Evolutionary conservation across 1,284 basidiomycete genomes (phyloP), one percentile per base, ranked within the genome.

Genomic region (Ustilago loliicola): DNA sequence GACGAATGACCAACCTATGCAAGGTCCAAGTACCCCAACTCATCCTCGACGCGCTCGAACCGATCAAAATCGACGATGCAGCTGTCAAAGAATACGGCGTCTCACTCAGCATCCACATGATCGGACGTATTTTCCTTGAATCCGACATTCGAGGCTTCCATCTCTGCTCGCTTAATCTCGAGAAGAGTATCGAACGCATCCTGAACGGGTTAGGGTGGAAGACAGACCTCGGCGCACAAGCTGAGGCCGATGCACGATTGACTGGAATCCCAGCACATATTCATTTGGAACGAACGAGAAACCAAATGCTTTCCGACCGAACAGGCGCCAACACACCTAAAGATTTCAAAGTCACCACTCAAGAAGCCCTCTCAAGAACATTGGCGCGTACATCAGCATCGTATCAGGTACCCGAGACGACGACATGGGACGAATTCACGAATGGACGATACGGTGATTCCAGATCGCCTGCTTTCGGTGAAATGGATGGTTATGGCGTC

Each of bases 121-220:
- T 97, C 72, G 87, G 80, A 19, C 83, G 84, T 7, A 85, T 89
- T 93, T 64, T 89, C 88, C 61, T 66, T 50, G 90, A 91, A 63
- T 90, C 91, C 10, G 90, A 90, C 25, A 89, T 98, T 21, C 89
- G 90, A 4, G 95, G 95, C 1, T 92, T 98, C 60, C 96, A 99
- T 87, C 92, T 99, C 78, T 98, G 95, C 87, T 99, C 97, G 4
- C 90, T 99, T 77, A 99, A 99, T 87, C 90, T 99, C 19, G 97
- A 99, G 87, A 96, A 95, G 88, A 97, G 95, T 79, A 93, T 98
- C 7, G 92, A 92, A 60, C 91, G 91, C n/a, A 92, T 98, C 6
- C 88, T 99, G 54, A 94, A 77, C 7, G 72, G 66, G 0, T 45
- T 82, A 6, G 72, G 72, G 3, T 81, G 79, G 77, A 73, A 76